A percentile compares a stretch with the other conserved stretches of the same genome.
Evolutionary conservation across 192 early-diverging fungal species (phyloP).

Genomic region (Coemansia aciculifera): DNA sequence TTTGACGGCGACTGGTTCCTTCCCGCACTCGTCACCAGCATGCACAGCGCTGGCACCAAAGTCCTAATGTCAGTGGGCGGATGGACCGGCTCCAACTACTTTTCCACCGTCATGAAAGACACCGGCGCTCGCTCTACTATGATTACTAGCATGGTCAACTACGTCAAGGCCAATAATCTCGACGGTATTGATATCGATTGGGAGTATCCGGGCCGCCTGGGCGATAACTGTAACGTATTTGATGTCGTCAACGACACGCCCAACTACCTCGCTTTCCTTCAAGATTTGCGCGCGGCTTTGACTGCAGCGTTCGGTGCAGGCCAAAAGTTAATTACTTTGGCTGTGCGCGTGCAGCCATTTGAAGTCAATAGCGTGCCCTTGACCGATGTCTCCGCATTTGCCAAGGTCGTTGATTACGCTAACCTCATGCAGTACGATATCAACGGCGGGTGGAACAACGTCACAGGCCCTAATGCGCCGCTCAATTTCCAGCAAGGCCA

Average conservation of each 20-base stretch:
- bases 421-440: conserved; percentile 74
- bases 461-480: conserved; percentile 65
- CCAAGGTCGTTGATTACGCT: conserved; percentile 62
- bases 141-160: conserved; percentile 46
- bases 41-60: conserved; percentile 60
- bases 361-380: conserved; percentile 51
- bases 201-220: conserved; percentile 67
- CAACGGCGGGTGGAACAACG: conserved; percentile 57
- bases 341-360: conserved; percentile 64
- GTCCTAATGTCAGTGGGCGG: conserved; percentile 68
- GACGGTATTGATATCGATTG: conserved; percentile 78
- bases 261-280: conserved; percentile 64
- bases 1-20: conserved; percentile 42
- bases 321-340: conserved; percentile 64
- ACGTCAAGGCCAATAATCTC: conserved; percentile 50
- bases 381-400: conserved; percentile 60
- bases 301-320: conserved; percentile 22
- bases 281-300: conserved; percentile 54
- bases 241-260: conserved; percentile 61
- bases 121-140: conserved; percentile 32
- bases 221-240: conserved; percentile 41
- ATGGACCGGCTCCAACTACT: conserved; percentile 60
- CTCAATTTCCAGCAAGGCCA: conserved; percentile 42
- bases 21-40: conserved; percentile 47
- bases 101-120: conserved; percentile 53